Evolutionary conservation across 1,284 basidiomycete genomes (phyloP), one percentile per base, ranked within the genome.

Genomic region (Apiotrichum gracile): DNA sequence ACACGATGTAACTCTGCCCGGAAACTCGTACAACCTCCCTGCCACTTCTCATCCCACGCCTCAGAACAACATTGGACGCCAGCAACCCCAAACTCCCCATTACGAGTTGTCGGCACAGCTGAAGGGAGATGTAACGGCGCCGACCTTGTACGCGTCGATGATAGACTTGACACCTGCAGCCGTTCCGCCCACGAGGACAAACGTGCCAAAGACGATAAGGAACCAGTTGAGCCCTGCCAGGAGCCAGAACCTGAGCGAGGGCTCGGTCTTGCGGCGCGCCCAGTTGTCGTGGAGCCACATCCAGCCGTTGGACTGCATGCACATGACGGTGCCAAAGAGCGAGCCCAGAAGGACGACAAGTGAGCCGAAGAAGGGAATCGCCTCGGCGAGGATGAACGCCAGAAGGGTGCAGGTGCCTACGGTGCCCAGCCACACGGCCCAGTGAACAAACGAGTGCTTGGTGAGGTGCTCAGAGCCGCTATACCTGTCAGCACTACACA

Each of bases 361-460:
- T 13, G 61, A 49, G 25, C 62, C 61, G 49, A 69, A 68, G 54
- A 73, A 63, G 8, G 66, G 64, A 43, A 71, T 66, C 19, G 62
- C 60, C 47, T 80, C 75, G 19, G 82, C 82, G 27, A 85, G 70
- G 22, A 85, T 68, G 66, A 80, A 83, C 1, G 81, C 79, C 39
- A 81, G 61, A 1, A 76, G 68, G 14, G 80, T 77, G 22, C 58
- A 58, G 16, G 39, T 38, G 24, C 44, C 54, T 14, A 57, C 54
- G 4, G 39, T 24, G 50, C 57, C 51, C 34, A 63, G 70, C 84
- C 84, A 86, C 3, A 77, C 73, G 21, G 69, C 62, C 83, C 84
- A 85, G 47, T 85, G 84, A 6, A 78, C 72, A 19, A 77, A 25
- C 0, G 82, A 83, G 61, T 84, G 80, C 16, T 74, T 75, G 55